Evolutionary conservation across 2,329 filamentous ascomycete species (phyloP), one percentile per base, ranked within the genome.

Genomic region (Diplodia corticola): DNA sequence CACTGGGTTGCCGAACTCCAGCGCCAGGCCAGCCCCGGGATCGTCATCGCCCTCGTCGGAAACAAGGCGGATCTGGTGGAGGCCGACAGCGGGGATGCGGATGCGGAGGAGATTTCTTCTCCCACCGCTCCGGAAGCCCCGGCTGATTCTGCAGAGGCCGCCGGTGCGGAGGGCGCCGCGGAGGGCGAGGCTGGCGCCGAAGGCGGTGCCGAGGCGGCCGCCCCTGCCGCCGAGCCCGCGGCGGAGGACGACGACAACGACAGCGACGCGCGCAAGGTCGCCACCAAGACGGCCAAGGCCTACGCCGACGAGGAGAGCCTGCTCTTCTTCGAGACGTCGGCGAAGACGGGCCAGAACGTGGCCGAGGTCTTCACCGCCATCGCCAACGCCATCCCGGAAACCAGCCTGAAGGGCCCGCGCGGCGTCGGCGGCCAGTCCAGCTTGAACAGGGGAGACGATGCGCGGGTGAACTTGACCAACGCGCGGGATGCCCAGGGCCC

Each of bases 1-100:
- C 94, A 98, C 84, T 99, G 94, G 94, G 93, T 99, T 65, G 94
- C 94, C 66, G 94, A 99, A 81, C 86, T 99, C 66, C 94, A 98
- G 82, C 89, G 94, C 75, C 95, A 99, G 81, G 95, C 95, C 1
- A 95, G 91, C 12, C 94, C 94, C 2, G 94, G 94, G 28, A 98
- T 99, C 73, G 94, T 98, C 67, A 98, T 99, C 75, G 93, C 94
- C 64, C 87, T 99, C 51, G 95, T 98, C 44, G 94, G 94, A 75
- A 99, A 99, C 86, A 78, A 97, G 84, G 85, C 95, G 69, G 94
- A 99, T 84, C 84, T 99, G 73, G 91, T 66, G 20, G 64, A 66
- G 54, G 64, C 28, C 10, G 64, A 60, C 54, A 53, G 33, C 28
- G 55, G 50, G 13, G 57, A 26, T 17, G 26, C 40, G 24, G 50